phyloP scores from a whole-genome alignment of 129 eudicot species.

The Pulicaria dysenterica region DNA sequence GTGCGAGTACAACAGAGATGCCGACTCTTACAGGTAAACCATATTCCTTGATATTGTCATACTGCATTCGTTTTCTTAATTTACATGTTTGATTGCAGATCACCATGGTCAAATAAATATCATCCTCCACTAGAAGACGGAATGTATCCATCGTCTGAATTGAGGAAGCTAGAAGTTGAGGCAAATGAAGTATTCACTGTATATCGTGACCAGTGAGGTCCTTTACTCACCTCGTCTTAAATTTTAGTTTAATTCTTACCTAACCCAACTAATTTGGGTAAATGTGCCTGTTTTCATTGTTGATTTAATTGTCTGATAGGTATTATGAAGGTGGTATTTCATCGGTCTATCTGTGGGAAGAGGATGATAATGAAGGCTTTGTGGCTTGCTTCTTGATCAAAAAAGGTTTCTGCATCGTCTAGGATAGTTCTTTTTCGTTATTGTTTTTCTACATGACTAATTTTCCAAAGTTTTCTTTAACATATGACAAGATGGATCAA shows the following conservation, averaged over 20 bases:
- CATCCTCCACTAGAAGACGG: constrained; percentile 95
- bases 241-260: neutral
- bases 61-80: neutral
- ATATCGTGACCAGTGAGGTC: constrained; percentile 99
- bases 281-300: constrained; percentile 21
- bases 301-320: constrained; percentile 49
- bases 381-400: constrained; percentile 90
- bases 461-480: constrained; percentile 4
- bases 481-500: constrained; percentile 74
- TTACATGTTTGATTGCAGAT: constrained; percentile 48
- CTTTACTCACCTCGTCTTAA: constrained; percentile 89
- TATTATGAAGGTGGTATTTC: constrained; percentile 97
- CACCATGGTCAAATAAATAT: constrained; percentile 95
- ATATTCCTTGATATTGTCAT: neutral
- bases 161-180: constrained; percentile 93
- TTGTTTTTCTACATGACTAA: neutral
- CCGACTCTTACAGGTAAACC: constrained; percentile 89
- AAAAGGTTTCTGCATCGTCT: constrained; percentile 54
- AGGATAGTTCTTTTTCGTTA: neutral
- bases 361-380: constrained; percentile 81
- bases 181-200: constrained; percentile 91
- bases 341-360: constrained; percentile 97
- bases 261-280: constrained; percentile 20
- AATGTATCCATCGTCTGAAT: constrained; percentile 66
- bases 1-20: constrained; percentile 98